These are phyloP conservation scores for Collybiopsis confluens DNA, from an alignment of 768 basidiomycete genomes.

Conservation along the genomic window DNA sequence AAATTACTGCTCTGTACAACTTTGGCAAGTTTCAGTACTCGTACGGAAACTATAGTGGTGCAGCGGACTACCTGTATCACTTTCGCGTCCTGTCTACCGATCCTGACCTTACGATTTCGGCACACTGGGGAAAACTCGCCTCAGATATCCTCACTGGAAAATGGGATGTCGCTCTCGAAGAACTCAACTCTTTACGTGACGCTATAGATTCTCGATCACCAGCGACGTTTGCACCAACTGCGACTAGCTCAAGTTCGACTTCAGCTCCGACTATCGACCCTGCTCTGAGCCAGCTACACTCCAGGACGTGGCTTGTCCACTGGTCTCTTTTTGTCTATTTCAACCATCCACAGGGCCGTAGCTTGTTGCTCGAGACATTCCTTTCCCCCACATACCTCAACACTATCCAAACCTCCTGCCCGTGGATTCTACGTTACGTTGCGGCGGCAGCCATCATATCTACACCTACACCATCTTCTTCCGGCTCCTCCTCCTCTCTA, in stretches of 20 bases:
- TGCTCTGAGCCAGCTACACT: slow-evolving; percentile 85
- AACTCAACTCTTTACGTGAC: slow-evolving; percentile 93
- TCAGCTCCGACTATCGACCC: slow-evolving; percentile 43
- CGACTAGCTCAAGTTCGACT: slow-evolving; percentile 26
- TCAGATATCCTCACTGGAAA: slow-evolving; percentile 93
- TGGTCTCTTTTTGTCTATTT: slow-evolving; percentile 99
- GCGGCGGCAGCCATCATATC: slow-evolving; percentile 91
- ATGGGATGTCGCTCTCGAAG: slow-evolving; percentile 93
- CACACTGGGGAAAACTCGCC: slow-evolving; percentile 98
- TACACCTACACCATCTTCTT: slow-evolving; percentile 44
- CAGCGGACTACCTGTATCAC: slow-evolving; percentile 97
- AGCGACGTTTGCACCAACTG: slow-evolving; percentile 27
- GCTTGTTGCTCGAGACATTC: slow-evolving; percentile 93
- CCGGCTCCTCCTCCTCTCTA: slow-evolving; percentile 29
- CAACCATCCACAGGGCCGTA: slow-evolving; percentile 90
- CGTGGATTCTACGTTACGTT: slow-evolving; percentile 94
- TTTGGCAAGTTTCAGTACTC: slow-evolving; percentile 99
- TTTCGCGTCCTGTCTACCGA: slow-evolving; percentile 97
- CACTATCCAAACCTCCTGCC: slow-evolving; percentile 93
- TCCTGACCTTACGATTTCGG: slow-evolving; percentile 87
- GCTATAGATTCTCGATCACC: slow-evolving; percentile 78
- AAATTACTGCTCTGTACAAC: slow-evolving; percentile 94
- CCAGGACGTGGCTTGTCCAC: slow-evolving; percentile 93
- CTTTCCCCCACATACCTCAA: slow-evolving; percentile 95
- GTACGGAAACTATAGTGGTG: slow-evolving; percentile 95